Percentiles rank a stretch among this genome's conserved stretches.
Conservation (phyloP, 1,139 yeast genomes). For the Lodderomyces parapsilosis region DNA sequence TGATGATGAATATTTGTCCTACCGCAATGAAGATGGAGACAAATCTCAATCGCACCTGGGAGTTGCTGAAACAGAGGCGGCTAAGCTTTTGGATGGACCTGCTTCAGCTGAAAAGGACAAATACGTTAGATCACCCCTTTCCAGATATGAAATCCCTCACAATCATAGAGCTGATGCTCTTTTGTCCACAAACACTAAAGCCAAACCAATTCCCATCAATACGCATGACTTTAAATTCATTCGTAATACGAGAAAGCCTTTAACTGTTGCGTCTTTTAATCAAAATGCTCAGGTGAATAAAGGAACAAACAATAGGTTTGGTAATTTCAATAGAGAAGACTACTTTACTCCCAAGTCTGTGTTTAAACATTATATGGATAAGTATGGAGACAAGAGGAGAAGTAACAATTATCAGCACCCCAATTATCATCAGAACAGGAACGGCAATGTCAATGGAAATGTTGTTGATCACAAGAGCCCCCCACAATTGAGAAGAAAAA, state of each 20-base stretch:
- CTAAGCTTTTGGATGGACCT: background rate
- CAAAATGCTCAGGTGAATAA: slow-evolving; percentile 31
- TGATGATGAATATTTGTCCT: slow-evolving; percentile 4
- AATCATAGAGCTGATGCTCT: slow-evolving; percentile 49
- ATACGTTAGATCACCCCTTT: slow-evolving; percentile 7
- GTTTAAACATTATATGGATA: slow-evolving; percentile 69
- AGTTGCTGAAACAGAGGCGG: background rate
- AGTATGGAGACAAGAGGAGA: slow-evolving; percentile 48
- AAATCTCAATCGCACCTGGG: slow-evolving; percentile 2
- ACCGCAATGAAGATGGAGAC: background rate
- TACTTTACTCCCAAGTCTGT: slow-evolving; percentile 78
- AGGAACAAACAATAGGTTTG: slow-evolving; percentile 17
- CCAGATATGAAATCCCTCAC: slow-evolving; percentile 28
- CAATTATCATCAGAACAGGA: slow-evolving; percentile 29
- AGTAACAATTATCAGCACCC: slow-evolving; percentile 40
- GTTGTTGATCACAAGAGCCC: slow-evolving; percentile 13
- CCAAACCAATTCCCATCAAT: slow-evolving; percentile 45
- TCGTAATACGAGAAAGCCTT: slow-evolving; percentile 56
- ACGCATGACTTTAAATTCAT: slow-evolving; percentile 35
- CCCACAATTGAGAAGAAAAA: slow-evolving; percentile 16
- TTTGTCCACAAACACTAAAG: slow-evolving; percentile 37
- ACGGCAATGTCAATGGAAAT: slow-evolving; percentile 52
- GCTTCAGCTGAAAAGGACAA: slow-evolving; percentile 3
- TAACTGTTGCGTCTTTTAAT: slow-evolving; percentile 56
- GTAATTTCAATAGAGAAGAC: slow-evolving; percentile 60